Percentiles rank a stretch among this genome's conserved stretches.
Conservation (phyloP, 208 protist genomes). For the Trypanosoma platydactyli region DNA sequence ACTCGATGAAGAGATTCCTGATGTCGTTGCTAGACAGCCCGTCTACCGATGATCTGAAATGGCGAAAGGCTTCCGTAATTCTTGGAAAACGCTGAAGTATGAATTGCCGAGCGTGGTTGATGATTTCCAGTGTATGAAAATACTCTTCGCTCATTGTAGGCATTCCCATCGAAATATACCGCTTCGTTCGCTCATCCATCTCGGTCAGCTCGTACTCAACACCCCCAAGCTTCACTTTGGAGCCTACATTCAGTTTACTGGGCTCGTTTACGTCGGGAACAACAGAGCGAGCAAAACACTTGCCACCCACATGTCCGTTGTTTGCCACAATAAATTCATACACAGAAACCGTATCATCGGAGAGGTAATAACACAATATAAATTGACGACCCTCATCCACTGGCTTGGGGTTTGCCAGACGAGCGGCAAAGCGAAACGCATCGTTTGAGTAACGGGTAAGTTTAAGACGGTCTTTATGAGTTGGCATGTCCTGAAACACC, state of each 20-base stretch:
- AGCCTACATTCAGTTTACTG: constrained; percentile 70
- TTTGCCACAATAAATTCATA: constrained; percentile 90
- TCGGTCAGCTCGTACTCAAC: constrained; percentile 63
- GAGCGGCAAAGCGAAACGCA: constrained; percentile 89
- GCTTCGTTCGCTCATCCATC: constrained; percentile 76
- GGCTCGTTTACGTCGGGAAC: constrained; percentile 61
- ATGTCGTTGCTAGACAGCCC: constrained; percentile 66
- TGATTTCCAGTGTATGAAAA: constrained; percentile 66
- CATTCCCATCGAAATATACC: constrained; percentile 76
- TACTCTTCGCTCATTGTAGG: constrained; percentile 69
- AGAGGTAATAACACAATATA: constrained; percentile 93
- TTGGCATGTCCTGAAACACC: constrained; percentile 56
- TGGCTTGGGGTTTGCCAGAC: constrained; percentile 44
- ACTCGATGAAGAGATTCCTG: constrained; percentile 57
- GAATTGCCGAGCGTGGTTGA: constrained; percentile 56
- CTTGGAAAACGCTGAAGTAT: constrained; percentile 66
- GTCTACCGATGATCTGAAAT: constrained; percentile 60
- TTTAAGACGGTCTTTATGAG: constrained; percentile 78
- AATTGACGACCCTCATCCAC: constrained; percentile 80
- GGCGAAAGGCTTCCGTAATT: constrained; percentile 76
- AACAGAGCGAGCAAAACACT: constrained; percentile 83
- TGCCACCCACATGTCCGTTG: constrained; percentile 93
- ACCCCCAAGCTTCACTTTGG: constrained; percentile 54
- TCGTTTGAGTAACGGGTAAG: constrained; percentile 85
- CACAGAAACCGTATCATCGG: constrained; percentile 95